Base-by-base conservation (phyloP, 495 filamentous ascomycete species). In the Choiromyces venosus region DNA sequence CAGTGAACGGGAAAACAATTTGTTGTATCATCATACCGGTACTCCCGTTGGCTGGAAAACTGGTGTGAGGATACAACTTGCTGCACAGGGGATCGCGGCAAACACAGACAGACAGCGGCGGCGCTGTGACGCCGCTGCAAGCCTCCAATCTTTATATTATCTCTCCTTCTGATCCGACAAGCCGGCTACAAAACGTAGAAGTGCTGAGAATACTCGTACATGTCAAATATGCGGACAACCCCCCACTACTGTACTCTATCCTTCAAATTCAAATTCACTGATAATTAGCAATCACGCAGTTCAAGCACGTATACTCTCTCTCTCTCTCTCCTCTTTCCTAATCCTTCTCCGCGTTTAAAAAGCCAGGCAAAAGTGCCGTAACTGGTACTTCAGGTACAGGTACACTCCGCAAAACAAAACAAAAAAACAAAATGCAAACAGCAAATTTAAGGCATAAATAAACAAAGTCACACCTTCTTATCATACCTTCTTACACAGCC, bases 81-180 rank as follows among this genome's bases (percentile, higher is more conserved):
- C 75, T 70, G 75, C 38, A 66, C 46, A 75, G 65, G 72, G 75
- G 39, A 68, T 71, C 68, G 33, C 56, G 70, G 44, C 68, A 29
- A 61, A 61, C 52, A 61, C 52, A 61, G 4, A 29, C 52, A 29
- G 52, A 25, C 52, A 61, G 52, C 52, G 52, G 52, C 46, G 46
- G 21, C n/a, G 44, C 5, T 46, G 44, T 46, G 21, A 46, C 21
- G 46, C n/a, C 52, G 52, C 52, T 33, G 52, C 52, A 33, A 33
- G 52, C 25, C 12, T 18, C 52, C 52, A 61, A 33, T 5, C 25
- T 29, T 61, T n/a, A 12, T 14, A 33, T 61, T 6, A 29, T 33
- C 25, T 25, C 52, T 61, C 52, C 25, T 33, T 61, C 52, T 70
- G 56, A 37, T 56, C 44, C 52, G 72, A 75, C 72, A 29, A 42